phyloP scores from a whole-genome alignment of 345 rosid species.

The Erucastrum elatum region DNA sequence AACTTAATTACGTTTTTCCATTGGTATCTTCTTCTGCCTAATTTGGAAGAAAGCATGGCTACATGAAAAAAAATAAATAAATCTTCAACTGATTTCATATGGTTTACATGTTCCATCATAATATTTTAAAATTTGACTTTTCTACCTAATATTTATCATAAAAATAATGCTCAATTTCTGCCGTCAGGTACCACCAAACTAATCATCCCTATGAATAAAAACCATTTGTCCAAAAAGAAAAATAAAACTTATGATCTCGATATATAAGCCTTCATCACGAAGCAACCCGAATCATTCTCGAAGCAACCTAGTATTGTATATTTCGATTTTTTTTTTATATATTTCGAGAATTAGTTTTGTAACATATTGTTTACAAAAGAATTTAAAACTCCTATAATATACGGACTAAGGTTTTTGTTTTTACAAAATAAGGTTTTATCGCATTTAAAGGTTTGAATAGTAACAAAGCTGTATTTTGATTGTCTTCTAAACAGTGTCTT shows the following conservation, averaged over 20 bases:
- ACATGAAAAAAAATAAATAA: not conserved
- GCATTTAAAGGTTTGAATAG: not conserved
- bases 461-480: not conserved
- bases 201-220: not conserved
- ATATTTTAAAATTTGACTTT: no score
- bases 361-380: not conserved
- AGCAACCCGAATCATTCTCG: slow-evolving; percentile 5
- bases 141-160: not conserved
- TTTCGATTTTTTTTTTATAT: no score
- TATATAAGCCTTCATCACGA: not conserved
- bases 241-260: not conserved
- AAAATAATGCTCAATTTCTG: not conserved
- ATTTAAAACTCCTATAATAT: not conserved
- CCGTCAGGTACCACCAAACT: slow-evolving; percentile 14
- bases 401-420: not conserved
- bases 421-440: not conserved
- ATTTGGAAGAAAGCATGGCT: not conserved
- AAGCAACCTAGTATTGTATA: slow-evolving; percentile 1
- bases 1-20: not conserved
- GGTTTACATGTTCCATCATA: not conserved
- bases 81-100: no score
- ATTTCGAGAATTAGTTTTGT: not conserved
- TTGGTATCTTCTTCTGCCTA: not conserved
- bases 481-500: not conserved
- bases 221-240: not conserved